Percentiles rank a stretch among this genome's conserved stretches.
These are phyloP conservation scores for Lipomyces japonicus DNA, from an alignment of 805 yeast species.

Conservation along the genomic window DNA sequence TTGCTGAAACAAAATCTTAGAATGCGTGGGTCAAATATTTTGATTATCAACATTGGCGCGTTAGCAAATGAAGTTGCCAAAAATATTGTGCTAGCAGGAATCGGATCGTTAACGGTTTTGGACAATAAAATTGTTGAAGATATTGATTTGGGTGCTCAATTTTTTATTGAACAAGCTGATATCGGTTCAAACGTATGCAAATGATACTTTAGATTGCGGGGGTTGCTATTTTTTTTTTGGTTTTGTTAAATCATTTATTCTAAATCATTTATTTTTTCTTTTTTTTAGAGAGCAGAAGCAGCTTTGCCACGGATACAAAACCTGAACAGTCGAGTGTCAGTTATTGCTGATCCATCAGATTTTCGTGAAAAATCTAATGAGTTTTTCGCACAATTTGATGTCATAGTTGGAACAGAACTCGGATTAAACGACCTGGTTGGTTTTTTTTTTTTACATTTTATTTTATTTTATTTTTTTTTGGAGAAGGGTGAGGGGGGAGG, in stretches of 20 bases:
- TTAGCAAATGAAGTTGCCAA: slow-evolving; percentile 79
- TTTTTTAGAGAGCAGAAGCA: slow-evolving; percentile 47
- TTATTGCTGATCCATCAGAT: slow-evolving; percentile 42
- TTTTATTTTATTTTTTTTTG: too few relatives aligned
- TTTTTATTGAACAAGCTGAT: slow-evolving; percentile 57
- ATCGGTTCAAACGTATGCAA: slow-evolving; percentile 45
- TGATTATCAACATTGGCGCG: slow-evolving; percentile 70
- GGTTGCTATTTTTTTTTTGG: background rate
- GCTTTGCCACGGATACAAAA: slow-evolving; percentile 58
- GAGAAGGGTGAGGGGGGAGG: too few relatives aligned
- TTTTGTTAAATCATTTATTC: background rate
- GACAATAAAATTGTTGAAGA: slow-evolving; percentile 55
- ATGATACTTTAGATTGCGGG: background rate
- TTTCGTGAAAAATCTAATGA: slow-evolving; percentile 32
- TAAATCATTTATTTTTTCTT: background rate
- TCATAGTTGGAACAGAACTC: slow-evolving; percentile 74
- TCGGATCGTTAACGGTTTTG: slow-evolving; percentile 69
- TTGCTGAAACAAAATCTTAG: slow-evolving; percentile 29
- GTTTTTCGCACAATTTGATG: slow-evolving; percentile 56
- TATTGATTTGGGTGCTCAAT: slow-evolving; percentile 69
- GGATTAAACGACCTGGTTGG: slow-evolving; percentile 39
- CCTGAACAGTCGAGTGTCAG: slow-evolving; percentile 72
- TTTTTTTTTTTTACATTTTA: background rate
- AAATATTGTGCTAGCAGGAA: slow-evolving; percentile 82
- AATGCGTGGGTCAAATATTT: slow-evolving; percentile 66